Evolutionary conservation across 1,139 yeast species (phyloP).

Genomic region (Diutina ranongensis): DNA sequence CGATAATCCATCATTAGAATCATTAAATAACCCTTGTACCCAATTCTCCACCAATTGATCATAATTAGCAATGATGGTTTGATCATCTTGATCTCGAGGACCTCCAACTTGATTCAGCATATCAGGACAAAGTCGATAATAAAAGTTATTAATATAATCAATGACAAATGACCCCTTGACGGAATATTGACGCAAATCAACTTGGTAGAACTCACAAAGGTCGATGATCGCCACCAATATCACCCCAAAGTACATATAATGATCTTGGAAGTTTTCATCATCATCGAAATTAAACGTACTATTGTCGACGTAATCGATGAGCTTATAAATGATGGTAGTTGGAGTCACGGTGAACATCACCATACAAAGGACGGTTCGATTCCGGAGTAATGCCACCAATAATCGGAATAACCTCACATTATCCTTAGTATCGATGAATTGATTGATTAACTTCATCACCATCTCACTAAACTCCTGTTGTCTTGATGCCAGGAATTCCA

Average conservation of each 20-base stretch:
- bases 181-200: constrained; percentile 19
- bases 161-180: constrained; percentile 22
- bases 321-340: constrained; percentile 15
- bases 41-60: constrained; percentile 55
- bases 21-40: constrained; percentile 71
- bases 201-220: constrained; percentile 32
- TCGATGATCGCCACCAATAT: constrained; percentile 39
- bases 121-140: constrained; percentile 22
- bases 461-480: constrained; percentile 24
- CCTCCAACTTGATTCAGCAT: constrained; percentile 15
- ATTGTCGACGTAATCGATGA: constrained; percentile 24
- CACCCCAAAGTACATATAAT: constrained; percentile 58
- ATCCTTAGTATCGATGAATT: constrained; percentile 27
- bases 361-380: constrained; percentile 29
- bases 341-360: constrained; percentile 21
- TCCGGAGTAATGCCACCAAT: constrained; percentile 32
- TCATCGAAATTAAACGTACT: constrained; percentile 28
- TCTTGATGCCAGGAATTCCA: constrained; percentile 29
- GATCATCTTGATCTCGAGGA: constrained; percentile 17
- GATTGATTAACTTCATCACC: constrained; percentile 23
- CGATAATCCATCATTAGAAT: constrained; percentile 65
- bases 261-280: constrained; percentile 53
- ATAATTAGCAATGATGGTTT: constrained; percentile 23
- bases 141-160: constrained; percentile 24
- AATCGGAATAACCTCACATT: constrained; percentile 38